Percentiles rank a stretch among this genome's conserved stretches.
Conservation (phyloP, 805 yeast species). For the Candida cerambycidarum region DNA sequence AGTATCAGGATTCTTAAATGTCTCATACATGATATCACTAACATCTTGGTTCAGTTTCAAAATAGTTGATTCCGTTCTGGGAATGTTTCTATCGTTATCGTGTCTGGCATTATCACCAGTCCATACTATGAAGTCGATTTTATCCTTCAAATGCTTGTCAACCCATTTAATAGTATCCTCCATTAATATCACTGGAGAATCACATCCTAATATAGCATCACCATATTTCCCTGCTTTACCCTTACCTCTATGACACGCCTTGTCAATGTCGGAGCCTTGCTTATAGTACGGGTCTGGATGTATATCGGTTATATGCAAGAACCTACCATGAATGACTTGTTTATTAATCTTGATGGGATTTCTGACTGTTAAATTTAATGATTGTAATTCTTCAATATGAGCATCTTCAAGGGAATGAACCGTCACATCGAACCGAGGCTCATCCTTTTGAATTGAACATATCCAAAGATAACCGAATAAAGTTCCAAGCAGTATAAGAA, state of each 20-base stretch:
- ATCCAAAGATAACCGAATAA: conserved; percentile 12
- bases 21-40: conserved; percentile 49
- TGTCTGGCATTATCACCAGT: conserved; percentile 89
- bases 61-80: conserved; percentile 72
- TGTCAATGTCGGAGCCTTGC: conserved; percentile 46
- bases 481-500: conserved; percentile 2
- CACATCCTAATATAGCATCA: conserved; percentile 76
- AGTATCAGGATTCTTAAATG: conserved; percentile 51
- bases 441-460: conserved; percentile 7
- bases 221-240: conserved; percentile 68
- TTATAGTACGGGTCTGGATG: conserved; percentile 77
- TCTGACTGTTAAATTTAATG: conserved; percentile 34
- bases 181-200: conserved; percentile 64
- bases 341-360: conserved; percentile 27
- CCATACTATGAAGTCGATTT: conserved; percentile 85
- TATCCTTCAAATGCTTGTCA: conserved; percentile 59
- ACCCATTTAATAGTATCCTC: conserved; percentile 69
- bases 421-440: neutral
- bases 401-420: conserved; percentile 3
- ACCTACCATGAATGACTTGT: conserved; percentile 62
- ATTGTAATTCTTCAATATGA: conserved; percentile 4
- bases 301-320: conserved; percentile 81
- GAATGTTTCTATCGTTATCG: conserved; percentile 72
- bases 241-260: conserved; percentile 58
- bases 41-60: conserved; percentile 65